Evolutionary conservation across 2,329 filamentous ascomycete species (phyloP).

Genomic region (Helicocarpus griseus): DNA sequence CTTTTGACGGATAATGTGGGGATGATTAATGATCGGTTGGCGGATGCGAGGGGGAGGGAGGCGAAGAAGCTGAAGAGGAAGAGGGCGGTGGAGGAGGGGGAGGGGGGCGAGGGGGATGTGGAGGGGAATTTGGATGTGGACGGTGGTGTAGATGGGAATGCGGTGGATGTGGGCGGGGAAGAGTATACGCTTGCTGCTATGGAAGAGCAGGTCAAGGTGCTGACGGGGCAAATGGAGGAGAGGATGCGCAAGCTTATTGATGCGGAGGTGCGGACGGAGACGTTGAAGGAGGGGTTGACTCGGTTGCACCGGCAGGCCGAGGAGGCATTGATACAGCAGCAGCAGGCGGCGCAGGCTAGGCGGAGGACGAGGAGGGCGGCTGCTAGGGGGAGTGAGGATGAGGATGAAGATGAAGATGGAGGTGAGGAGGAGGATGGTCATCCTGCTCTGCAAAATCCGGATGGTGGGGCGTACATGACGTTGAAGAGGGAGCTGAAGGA

Average conservation of each 20-base stretch:
- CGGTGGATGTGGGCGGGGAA: constrained; percentile 17
- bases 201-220: constrained; percentile 38
- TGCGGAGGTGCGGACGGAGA: constrained; percentile 38
- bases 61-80: constrained; percentile 15
- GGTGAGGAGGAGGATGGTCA: constrained; percentile 31
- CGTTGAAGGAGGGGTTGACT: constrained; percentile 35
- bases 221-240: constrained; percentile 49
- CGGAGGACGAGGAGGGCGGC: constrained; percentile 24
- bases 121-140: constrained; percentile 19
- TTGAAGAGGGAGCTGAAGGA: constrained; percentile 28
- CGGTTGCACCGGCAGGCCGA: constrained; percentile 32
- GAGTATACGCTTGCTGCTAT: constrained; percentile 32
- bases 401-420: constrained; percentile 25
- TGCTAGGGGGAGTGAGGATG: constrained; percentile 24
- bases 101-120: constrained; percentile 25
- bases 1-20: constrained; percentile 42
- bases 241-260: constrained; percentile 51
- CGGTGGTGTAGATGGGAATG: neutral
- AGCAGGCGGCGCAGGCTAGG: constrained; percentile 25
- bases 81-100: neutral
- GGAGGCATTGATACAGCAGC: constrained; percentile 11
- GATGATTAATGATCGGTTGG: constrained; percentile 47
- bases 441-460: neutral
- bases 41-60: constrained; percentile 28
- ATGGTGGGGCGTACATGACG: constrained; percentile 15